Percentiles rank a stretch among this genome's conserved stretches.
These are phyloP conservation scores for Cercospora brassicicola DNA, from an alignment of 2,329 filamentous ascomycete species.

Conservation along the genomic window DNA sequence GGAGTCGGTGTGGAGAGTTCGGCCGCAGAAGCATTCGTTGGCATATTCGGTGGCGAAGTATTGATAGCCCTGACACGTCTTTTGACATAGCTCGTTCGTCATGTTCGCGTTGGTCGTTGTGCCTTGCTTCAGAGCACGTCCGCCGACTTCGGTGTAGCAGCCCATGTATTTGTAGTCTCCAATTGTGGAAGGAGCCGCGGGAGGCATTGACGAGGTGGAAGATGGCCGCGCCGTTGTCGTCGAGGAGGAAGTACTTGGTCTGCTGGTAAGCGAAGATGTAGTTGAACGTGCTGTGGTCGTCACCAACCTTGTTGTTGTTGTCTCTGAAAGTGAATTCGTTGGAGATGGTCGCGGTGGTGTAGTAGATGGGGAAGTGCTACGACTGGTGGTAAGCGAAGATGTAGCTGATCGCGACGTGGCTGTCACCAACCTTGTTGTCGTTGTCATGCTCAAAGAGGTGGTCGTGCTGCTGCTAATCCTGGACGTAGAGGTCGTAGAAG, in stretches of 20 bases:
- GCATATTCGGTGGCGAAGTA: constrained; percentile 43
- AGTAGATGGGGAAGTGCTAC: background rate
- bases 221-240: too few species aligned
- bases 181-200: constrained; percentile 12
- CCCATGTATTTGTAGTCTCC: constrained; percentile 24
- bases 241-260: background rate
- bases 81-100: constrained; percentile 42
- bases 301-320: background rate
- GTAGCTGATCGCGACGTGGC: background rate
- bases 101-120: constrained; percentile 34
- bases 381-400: constrained; percentile 5
- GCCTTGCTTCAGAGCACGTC: constrained; percentile 33
- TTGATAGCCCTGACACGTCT: constrained; percentile 34
- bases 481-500: constrained; percentile 1
- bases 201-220: background rate
- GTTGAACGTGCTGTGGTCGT: background rate
- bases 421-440: background rate
- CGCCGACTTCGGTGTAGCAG: constrained; percentile 35
- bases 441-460: background rate
- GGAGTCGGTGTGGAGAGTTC: constrained; percentile 1
- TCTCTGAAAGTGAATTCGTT: background rate
- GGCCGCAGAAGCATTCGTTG: constrained; percentile 38
- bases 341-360: background rate
- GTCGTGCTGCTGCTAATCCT: background rate
- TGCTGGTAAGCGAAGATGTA: background rate